These are phyloP conservation scores for Candida insectalens DNA, from an alignment of 805 yeast species.

Conservation along the genomic window DNA sequence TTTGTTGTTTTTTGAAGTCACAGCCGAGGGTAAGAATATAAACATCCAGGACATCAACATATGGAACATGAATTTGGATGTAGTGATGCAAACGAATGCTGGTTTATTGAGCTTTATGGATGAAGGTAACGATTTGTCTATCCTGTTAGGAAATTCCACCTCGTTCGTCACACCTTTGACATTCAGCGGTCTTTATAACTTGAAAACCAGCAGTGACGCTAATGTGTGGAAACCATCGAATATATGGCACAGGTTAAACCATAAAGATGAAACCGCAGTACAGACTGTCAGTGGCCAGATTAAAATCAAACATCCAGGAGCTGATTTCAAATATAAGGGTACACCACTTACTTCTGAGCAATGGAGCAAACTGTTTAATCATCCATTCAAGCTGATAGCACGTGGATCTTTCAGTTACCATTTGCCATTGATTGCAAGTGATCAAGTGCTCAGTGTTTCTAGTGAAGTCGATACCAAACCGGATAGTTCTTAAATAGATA, in stretches of 20 bases:
- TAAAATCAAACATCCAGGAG: slow-evolving; percentile 21
- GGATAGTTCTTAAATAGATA: slow-evolving; percentile 2
- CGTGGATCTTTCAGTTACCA: slow-evolving; percentile 25
- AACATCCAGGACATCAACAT: slow-evolving; percentile 24
- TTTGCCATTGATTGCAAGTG: slow-evolving; percentile 17
- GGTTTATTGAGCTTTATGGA: slow-evolving; percentile 3
- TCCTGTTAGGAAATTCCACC: slow-evolving; percentile 23
- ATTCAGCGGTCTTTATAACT: slow-evolving; percentile 19
- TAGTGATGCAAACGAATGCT: slow-evolving; percentile 21
- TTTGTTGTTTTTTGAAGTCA: slow-evolving; percentile 22
- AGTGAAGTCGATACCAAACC: slow-evolving; percentile 15
- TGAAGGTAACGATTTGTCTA: slow-evolving; percentile 15
- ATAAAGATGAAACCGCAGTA: slow-evolving; percentile 8
- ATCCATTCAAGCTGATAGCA: slow-evolving; percentile 18
- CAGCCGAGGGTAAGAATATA: slow-evolving; percentile 15
- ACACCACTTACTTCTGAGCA: slow-evolving; percentile 15
- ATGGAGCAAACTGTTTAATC: slow-evolving; percentile 21
- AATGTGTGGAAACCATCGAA: slow-evolving; percentile 7
- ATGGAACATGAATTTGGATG: slow-evolving; percentile 24
- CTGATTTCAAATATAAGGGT: slow-evolving; percentile 17
- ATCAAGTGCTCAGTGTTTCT: slow-evolving; percentile 22
- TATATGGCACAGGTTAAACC: slow-evolving; percentile 15
- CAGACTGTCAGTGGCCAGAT: slow-evolving; percentile 20
- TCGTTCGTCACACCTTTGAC: slow-evolving; percentile 22
- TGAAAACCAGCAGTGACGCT: slow-evolving; percentile 4